Evolutionary conservation across 2,329 filamentous ascomycete species (phyloP), one percentile per base, ranked within the genome.

Genomic region (Annulohypoxylon truncatum): DNA sequence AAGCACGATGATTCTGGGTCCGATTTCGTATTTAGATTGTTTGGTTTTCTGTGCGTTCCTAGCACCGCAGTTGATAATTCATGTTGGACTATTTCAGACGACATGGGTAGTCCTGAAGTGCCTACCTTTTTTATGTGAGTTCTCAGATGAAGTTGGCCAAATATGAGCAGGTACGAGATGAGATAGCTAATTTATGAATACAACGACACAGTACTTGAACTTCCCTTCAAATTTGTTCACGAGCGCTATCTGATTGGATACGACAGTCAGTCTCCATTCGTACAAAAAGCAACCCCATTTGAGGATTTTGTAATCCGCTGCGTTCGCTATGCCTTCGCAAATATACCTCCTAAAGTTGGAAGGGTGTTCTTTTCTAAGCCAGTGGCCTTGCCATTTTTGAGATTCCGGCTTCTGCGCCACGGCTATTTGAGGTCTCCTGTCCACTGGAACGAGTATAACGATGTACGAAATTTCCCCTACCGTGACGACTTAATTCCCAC

Each of bases 241-340:
- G 89, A 91, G 73, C 83, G 88, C 61, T 86, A 85, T 69, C 77
- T 89, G 38, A 51, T 82, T 0, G 74, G 77, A 4, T 75, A 73
- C 58, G 72, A 82, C 24, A 69, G 83, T 4, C 84, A 83, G 67
- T 82, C 87, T 4, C 84, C 87, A 1, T 94, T 94, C 71, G 86
- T 90, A n/a, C 88, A 85, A 70, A 84, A 84, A 57, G 88, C 91
- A n/a, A 89, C 89, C 2, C 79, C 87, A 1, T 95, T 94, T 74
- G 92, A 95, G 76, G 91, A 94, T 74, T 77, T 93, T 44, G 91
- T 94, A 51, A 85, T 95, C 63, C 86, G 91, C 64, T 93, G 90
- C 74, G 91, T 96, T 33, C 86, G 91, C 56, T 94, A 92, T 82
- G 91, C 90, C 12, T 95, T 95, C 75, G 86, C 89, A 24, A 85